phyloP scores from a whole-genome alignment of 129 eudicot genomes.

The Centrapalus pauciflorus region DNA sequence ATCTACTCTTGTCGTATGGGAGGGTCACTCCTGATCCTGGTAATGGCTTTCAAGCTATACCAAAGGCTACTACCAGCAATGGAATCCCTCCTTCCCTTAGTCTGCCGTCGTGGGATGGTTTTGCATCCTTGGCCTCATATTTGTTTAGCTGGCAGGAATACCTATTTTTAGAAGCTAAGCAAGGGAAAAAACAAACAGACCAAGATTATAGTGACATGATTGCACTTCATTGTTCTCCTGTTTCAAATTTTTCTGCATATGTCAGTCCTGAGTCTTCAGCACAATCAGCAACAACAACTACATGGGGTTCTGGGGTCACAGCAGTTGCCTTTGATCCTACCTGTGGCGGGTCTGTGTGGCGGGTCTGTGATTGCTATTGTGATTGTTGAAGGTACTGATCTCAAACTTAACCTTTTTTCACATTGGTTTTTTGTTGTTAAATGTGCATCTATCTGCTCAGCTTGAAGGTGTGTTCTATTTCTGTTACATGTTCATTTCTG shows the following conservation, averaged over 20 bases:
- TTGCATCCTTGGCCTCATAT: constrained; percentile 84
- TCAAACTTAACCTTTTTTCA: neutral
- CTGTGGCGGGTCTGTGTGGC: constrained; percentile 97
- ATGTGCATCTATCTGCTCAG: constrained; percentile 13
- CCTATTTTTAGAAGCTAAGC: constrained; percentile 63
- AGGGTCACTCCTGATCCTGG: constrained; percentile 97
- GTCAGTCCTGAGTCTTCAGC: constrained; percentile 98
- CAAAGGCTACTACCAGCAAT: constrained; percentile 52
- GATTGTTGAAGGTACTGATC: constrained; percentile 78
- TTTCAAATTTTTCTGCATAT: constrained; percentile 95
- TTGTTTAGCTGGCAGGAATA: constrained; percentile 90
- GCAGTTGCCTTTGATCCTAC: constrained; percentile 99
- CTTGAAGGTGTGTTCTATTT: neutral
- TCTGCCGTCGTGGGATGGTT: constrained; percentile 89
- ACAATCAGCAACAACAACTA: constrained; percentile 86
- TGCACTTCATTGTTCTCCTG: constrained; percentile 93
- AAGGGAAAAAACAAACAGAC: constrained; percentile 63
- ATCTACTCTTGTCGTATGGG: constrained; percentile 97
- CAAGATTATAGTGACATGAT: constrained; percentile 70
- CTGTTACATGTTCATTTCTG: neutral
- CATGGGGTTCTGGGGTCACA: constrained; percentile 99
- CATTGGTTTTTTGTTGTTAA: neutral
- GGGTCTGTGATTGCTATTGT: constrained; percentile 90
- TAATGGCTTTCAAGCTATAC: constrained; percentile 88
- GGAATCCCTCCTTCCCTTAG: constrained; percentile 86